Conservation (phyloP, 2,329 filamentous ascomycete species). For the Massarina eburnea region DNA sequence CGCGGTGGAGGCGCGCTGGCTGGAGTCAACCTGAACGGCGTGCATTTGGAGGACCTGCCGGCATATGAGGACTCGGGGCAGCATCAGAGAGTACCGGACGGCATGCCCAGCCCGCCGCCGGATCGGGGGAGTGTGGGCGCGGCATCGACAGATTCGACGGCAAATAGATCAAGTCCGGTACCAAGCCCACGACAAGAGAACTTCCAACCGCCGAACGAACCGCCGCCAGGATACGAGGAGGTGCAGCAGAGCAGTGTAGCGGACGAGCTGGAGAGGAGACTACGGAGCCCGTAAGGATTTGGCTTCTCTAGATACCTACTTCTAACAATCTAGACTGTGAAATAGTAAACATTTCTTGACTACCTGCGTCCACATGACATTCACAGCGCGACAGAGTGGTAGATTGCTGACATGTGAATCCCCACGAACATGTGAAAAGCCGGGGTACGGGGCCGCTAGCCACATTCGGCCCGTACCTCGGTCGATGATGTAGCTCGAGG, state of each 20-base stretch:
- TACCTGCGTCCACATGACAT: background rate
- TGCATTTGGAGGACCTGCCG: slow-evolving; percentile 84
- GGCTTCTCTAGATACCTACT: background rate
- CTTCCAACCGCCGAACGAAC: slow-evolving; percentile 64
- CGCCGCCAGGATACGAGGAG: slow-evolving; percentile 89
- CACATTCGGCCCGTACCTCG: slow-evolving; percentile 16
- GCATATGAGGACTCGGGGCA: slow-evolving; percentile 71
- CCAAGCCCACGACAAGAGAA: slow-evolving; percentile 33
- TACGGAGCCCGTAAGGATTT: slow-evolving; percentile 23
- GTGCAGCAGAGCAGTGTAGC: slow-evolving; percentile 80
- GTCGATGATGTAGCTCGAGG: slow-evolving; percentile 13
- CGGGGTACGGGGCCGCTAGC: slow-evolving; percentile 11
- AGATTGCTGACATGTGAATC: slow-evolving; percentile 14
- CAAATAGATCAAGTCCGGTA: slow-evolving; percentile 33
- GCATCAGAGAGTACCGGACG: slow-evolving; percentile 39
- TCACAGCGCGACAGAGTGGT: background rate
- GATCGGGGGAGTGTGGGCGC: slow-evolving; percentile 18
- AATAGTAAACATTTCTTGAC: background rate
- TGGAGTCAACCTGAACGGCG: slow-evolving; percentile 60
- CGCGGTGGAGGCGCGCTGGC: slow-evolving; percentile 45
- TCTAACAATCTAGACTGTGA: background rate
- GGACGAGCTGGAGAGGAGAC: slow-evolving; percentile 65
- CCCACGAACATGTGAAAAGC: slow-evolving; percentile 24
- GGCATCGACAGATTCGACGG: slow-evolving; percentile 18
- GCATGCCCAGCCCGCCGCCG: slow-evolving; percentile 25